Base-by-base conservation (phyloP, 176 grass and related monocot genomes). In the Pontederia paniculata region DNA sequence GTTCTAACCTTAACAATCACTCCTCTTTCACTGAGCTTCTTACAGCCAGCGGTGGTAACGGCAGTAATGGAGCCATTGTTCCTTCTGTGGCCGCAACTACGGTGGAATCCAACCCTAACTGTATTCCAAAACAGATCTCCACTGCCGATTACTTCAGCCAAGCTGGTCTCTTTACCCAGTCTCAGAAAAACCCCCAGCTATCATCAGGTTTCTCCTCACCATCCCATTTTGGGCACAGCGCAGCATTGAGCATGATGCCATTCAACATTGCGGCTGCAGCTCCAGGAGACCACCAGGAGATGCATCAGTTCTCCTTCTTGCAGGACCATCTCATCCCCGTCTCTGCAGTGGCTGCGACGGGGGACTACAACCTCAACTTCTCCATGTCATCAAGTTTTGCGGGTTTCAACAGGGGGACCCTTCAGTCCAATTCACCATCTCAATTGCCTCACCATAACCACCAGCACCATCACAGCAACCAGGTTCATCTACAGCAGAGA, bases 351-450 rank as follows among this genome's bases (percentile, higher is more conserved):
- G 67, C 70, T 22, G 17, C 76, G 0, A 31, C 72, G 15, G 83
- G 71, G 23, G 80, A 88, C 66, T 87, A 87, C 67, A 94, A 58
- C 73, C 81, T 88, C 70, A 70, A 81, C 71, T 88, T 88, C 75
- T 88, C 84, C 42, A 88, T 88, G 48, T 73, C 80, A 22, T 88
- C 84, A 84, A 64, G 53, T n/a, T n/a, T n/a, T n/a, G n/a, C n/a
- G n/a, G n/a, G n/a, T n/a, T n/a, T n/a, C n/a, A n/a, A n/a, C n/a
- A 94, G 88, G 88, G 84, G 88, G 80, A 79, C 88, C 88, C 88
- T 94, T 94, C 88, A 88, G 88, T 94, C 88, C 88, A 94, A 94
- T 88, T 88, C 88, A 41, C 82, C 60, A 70, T 62, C 83, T n/a
- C 54, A 56, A 4, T 23, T 28, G 54, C 67, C 62, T 14, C 82